Evolutionary conservation across 306 rosid species (phyloP).

Genomic region (Pyrus pyrifolia): DNA sequence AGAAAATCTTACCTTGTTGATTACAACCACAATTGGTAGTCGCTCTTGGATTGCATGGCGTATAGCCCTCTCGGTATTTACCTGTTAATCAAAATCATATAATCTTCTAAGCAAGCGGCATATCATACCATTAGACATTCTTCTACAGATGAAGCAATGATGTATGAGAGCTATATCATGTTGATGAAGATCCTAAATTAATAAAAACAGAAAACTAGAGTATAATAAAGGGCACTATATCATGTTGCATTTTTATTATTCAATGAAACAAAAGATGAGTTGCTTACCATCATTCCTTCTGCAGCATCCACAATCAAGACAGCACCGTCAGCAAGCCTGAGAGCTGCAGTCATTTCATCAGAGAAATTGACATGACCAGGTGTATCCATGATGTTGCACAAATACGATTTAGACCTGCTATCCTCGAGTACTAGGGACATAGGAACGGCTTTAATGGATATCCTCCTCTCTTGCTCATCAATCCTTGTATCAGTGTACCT

Average conservation of each 20-base stretch:
- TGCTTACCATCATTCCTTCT: slow-evolving; percentile 87
- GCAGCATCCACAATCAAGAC: slow-evolving; percentile 94
- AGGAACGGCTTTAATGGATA: slow-evolving; percentile 87
- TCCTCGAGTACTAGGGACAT: slow-evolving; percentile 97
- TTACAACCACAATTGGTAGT: slow-evolving; percentile 81
- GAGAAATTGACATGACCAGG: slow-evolving; percentile 98
- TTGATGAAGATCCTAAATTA: not conserved
- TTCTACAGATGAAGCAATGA: not conserved
- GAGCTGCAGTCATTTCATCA: slow-evolving; percentile 95
- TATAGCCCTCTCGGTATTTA: slow-evolving; percentile 93
- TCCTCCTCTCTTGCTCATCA: slow-evolving; percentile 90
- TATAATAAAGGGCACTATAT: not conserved
- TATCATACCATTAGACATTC: not conserved
- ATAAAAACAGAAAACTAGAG: not conserved
- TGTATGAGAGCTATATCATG: not conserved
- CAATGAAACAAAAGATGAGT: not conserved
- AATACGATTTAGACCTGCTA: slow-evolving; percentile 69
- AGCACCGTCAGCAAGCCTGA: slow-evolving; percentile 91
- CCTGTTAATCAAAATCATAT: slow-evolving; percentile 36
- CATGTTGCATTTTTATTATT: not conserved
- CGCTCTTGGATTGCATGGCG: slow-evolving; percentile 96
- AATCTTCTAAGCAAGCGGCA: not conserved
- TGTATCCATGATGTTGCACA: slow-evolving; percentile 84
- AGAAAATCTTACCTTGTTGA: slow-evolving; percentile 63
- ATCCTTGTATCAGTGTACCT: slow-evolving; percentile 87